Percentiles rank a stretch among this genome's conserved stretches.
These are phyloP conservation scores for Mycosphaerella sp. DNA, from an alignment of 2,329 filamentous ascomycete genomes.

Conservation along the genomic window DNA sequence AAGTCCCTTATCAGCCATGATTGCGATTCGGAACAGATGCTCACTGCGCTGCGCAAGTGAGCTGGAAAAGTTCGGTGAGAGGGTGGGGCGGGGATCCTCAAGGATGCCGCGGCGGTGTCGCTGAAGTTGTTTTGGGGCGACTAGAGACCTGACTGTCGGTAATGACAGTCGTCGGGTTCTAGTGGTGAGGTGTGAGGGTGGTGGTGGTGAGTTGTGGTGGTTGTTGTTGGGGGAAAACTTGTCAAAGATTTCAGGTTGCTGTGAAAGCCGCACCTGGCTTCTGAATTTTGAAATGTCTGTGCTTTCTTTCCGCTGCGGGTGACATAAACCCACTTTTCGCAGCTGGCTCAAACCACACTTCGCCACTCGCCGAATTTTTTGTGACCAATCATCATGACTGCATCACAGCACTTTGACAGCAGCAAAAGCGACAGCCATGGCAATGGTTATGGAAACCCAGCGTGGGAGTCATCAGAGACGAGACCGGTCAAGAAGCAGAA, in stretches of 20 bases:
- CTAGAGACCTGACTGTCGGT: conserved; percentile 45
- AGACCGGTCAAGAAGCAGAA: conserved; percentile 20
- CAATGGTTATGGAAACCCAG: conserved; percentile 4
- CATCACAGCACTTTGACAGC: conserved; percentile 9
- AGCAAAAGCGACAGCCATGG: neutral
- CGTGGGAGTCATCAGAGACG: conserved; percentile 13
- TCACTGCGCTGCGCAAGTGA: conserved; percentile 70
- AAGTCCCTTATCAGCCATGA: conserved; percentile 99
- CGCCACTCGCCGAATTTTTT: neutral
- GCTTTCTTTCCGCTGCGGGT: neutral
- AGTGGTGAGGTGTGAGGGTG: conserved; percentile 27
- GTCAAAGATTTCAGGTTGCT: neutral
- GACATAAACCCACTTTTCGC: neutral
- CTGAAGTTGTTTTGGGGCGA: conserved; percentile 30
- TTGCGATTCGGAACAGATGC: conserved; percentile 55
- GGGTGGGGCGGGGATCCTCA: conserved; percentile 37
- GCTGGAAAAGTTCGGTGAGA: conserved; percentile 44
- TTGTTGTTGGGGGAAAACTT: neutral
- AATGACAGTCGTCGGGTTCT: conserved; percentile 42
- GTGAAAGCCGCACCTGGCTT: neutral
- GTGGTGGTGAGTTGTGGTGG: neutral
- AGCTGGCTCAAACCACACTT: conserved; percentile 6
- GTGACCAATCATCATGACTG: conserved; percentile 13
- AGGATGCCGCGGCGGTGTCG: conserved; percentile 35
- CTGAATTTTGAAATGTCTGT: neutral